These are phyloP conservation scores for Candida parachauliodes DNA, from an alignment of 805 yeast species.

Conservation along the genomic window DNA sequence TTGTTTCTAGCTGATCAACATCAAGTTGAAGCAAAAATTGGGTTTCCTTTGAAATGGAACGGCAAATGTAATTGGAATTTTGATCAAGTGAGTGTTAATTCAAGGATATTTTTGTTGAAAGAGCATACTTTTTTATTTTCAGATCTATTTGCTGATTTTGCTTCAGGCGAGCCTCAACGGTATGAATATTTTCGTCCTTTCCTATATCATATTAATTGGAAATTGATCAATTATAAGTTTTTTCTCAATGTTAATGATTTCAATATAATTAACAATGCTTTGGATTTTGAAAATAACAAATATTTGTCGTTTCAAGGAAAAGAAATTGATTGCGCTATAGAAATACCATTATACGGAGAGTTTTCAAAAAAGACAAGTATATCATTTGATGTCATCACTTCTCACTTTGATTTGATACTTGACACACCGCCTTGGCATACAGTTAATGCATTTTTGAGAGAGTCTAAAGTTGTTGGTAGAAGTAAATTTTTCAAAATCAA, in stretches of 20 bases:
- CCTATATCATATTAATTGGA: slow-evolving; percentile 59
- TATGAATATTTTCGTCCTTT: slow-evolving; percentile 79
- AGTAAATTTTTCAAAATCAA: slow-evolving; percentile 55
- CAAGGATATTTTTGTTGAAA: slow-evolving; percentile 63
- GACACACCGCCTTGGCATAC: slow-evolving; percentile 95
- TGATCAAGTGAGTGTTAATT: slow-evolving; percentile 46
- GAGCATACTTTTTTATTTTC: slow-evolving; percentile 76
- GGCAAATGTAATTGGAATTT: slow-evolving; percentile 70
- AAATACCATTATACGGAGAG: slow-evolving; percentile 58
- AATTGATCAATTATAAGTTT: slow-evolving; percentile 51
- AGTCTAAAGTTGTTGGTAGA: slow-evolving; percentile 59
- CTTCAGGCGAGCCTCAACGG: slow-evolving; percentile 64
- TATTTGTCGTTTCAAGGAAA: slow-evolving; percentile 73
- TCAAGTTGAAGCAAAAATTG: slow-evolving; percentile 50
- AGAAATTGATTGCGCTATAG: slow-evolving; percentile 40
- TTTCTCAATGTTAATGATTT: slow-evolving; percentile 80
- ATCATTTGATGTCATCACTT: slow-evolving; percentile 50
- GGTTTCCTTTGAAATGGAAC: slow-evolving; percentile 82
- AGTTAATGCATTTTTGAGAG: slow-evolving; percentile 60
- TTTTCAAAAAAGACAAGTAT: slow-evolving; percentile 50
- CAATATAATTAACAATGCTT: slow-evolving; percentile 84
- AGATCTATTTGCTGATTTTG: slow-evolving; percentile 74
- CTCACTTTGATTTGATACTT: slow-evolving; percentile 56
- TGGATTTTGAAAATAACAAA: slow-evolving; percentile 77
- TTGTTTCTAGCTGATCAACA: slow-evolving; percentile 62